Evolutionary conservation across 2,329 filamentous ascomycete species (phyloP).

Genomic region (Neonectria punicea): DNA sequence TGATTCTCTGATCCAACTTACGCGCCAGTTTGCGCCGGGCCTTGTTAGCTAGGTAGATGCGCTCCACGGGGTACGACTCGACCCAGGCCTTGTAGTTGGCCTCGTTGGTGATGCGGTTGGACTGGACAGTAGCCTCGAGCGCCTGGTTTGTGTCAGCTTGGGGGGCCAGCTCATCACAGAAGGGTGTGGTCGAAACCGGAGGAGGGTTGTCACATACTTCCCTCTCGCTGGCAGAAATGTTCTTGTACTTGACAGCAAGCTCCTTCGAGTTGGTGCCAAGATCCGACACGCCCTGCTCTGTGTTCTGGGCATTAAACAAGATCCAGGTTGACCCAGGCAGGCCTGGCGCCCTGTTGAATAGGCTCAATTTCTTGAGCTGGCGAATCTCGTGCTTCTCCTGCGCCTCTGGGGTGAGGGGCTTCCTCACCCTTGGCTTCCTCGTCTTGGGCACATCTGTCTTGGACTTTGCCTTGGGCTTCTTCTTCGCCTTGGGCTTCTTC

Average conservation of each 20-base stretch:
- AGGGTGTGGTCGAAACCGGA: neutral
- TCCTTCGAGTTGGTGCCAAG: conserved; percentile 39
- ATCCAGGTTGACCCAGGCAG: conserved; percentile 50
- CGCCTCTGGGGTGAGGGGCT: conserved; percentile 51
- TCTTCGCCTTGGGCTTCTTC: conserved; percentile 44
- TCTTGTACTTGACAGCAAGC: conserved; percentile 50
- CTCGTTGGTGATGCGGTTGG: conserved; percentile 56
- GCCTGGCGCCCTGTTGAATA: conserved; percentile 53
- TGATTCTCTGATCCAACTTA: conserved; percentile 43
- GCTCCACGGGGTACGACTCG: conserved; percentile 51
- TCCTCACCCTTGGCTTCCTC: conserved; percentile 44
- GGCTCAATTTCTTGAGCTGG: conserved; percentile 45
- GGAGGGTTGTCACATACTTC: conserved; percentile 52
- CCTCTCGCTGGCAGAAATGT: conserved; percentile 52
- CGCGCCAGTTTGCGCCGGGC: conserved; percentile 57
- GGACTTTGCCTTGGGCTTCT: conserved; percentile 41
- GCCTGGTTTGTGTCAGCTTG: conserved; percentile 30
- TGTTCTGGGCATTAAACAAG: conserved; percentile 51
- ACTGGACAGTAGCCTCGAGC: conserved; percentile 46
- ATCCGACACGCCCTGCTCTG: conserved; percentile 18
- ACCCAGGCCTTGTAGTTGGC: conserved; percentile 59
- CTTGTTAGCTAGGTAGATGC: conserved; percentile 58
- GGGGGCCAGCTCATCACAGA: neutral
- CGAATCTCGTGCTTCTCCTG: conserved; percentile 42
- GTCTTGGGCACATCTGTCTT: conserved; percentile 33